These are phyloP conservation scores for Septoria petroselini DNA, from an alignment of 2,329 filamentous ascomycete genomes.

Conservation along the genomic window DNA sequence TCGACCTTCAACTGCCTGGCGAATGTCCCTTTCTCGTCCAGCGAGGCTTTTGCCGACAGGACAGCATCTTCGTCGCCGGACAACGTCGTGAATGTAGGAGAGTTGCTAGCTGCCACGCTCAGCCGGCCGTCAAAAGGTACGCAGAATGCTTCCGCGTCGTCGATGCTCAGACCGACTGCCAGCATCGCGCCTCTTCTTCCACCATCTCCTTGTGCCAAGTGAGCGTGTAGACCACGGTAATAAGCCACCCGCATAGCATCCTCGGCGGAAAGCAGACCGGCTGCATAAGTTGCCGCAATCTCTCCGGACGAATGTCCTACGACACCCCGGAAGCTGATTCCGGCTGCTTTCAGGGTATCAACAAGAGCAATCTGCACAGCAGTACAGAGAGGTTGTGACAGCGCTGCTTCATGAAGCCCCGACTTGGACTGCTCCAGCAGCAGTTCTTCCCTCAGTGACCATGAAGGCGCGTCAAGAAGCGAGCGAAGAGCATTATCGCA, in stretches of 20 bases:
- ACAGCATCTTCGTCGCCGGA: conserved; percentile 46
- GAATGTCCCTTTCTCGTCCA: conserved; percentile 42
- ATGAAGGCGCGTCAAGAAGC: conserved; percentile 24
- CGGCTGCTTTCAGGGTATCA: conserved; percentile 38
- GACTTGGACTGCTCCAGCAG: conserved; percentile 48
- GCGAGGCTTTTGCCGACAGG: conserved; percentile 29
- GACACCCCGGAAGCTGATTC: conserved; percentile 29
- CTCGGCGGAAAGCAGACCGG: conserved; percentile 26
- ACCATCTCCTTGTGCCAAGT: conserved; percentile 10
- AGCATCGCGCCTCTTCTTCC: conserved; percentile 38
- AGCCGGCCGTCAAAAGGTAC: conserved; percentile 29
- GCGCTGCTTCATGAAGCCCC: conserved; percentile 28
- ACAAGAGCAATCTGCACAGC: conserved; percentile 54
- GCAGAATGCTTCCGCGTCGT: conserved; percentile 24
- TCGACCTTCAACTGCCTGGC: conserved; percentile 43
- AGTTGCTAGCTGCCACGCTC: conserved; percentile 39
- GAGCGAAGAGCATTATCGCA: conserved; percentile 18
- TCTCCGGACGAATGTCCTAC: conserved; percentile 38
- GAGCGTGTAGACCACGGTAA: conserved; percentile 26
- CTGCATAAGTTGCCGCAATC: conserved; percentile 37
- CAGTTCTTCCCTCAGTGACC: conserved; percentile 35
- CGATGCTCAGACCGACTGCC: conserved; percentile 29
- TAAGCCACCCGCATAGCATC: conserved; percentile 29
- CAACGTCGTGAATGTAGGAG: conserved; percentile 44
- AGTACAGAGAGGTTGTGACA: conserved; percentile 55